Percentiles rank a stretch among this genome's conserved stretches.
phyloP scores from a whole-genome alignment of 2,329 filamentous ascomycete genomes.

The Aspergillus tanneri region DNA sequence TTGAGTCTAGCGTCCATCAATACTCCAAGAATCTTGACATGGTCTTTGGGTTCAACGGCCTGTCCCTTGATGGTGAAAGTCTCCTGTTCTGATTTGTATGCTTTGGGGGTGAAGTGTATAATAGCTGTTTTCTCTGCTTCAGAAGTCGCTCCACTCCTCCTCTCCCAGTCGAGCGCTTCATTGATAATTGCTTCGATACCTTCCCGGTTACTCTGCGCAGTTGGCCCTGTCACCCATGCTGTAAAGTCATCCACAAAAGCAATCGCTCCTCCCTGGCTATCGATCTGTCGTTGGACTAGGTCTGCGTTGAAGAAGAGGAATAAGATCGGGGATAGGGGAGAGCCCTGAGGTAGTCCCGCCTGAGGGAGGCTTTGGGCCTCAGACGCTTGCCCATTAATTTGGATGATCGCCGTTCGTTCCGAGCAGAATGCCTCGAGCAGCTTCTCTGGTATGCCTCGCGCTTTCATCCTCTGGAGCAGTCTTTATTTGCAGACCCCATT shows the following conservation, averaged over 20 bases:
- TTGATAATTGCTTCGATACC: constrained; percentile 19
- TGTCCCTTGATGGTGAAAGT: constrained; percentile 23
- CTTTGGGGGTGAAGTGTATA: constrained; percentile 34
- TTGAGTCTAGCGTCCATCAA: constrained; percentile 29
- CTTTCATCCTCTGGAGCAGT: constrained; percentile 34
- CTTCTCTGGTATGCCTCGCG: constrained; percentile 26
- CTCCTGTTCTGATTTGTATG: constrained; percentile 18
- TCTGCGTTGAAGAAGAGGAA: constrained; percentile 44
- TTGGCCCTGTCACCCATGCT: neutral
- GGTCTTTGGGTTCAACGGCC: constrained; percentile 14
- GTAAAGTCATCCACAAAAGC: constrained; percentile 22
- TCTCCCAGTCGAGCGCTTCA: constrained; percentile 26
- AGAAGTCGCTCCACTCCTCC: constrained; percentile 33
- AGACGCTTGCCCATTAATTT: constrained; percentile 18
- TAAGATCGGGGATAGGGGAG: constrained; percentile 37
- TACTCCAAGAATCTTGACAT: constrained; percentile 24
- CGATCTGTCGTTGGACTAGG: constrained; percentile 34
- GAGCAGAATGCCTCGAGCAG: constrained; percentile 29
- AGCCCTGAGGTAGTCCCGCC: constrained; percentile 25
- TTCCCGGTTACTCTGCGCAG: constrained; percentile 11
- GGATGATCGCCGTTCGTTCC: constrained; percentile 23
- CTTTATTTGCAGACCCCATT: constrained; percentile 41
- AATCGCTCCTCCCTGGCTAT: constrained; percentile 23
- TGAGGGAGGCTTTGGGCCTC: constrained; percentile 16
- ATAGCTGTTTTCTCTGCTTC: constrained; percentile 35